A percentile compares a stretch with the other conserved stretches of the same genome.
phyloP scores from a whole-genome alignment of 108 stramenopile genomes.

The Fistulifera pelliculosa region DNA sequence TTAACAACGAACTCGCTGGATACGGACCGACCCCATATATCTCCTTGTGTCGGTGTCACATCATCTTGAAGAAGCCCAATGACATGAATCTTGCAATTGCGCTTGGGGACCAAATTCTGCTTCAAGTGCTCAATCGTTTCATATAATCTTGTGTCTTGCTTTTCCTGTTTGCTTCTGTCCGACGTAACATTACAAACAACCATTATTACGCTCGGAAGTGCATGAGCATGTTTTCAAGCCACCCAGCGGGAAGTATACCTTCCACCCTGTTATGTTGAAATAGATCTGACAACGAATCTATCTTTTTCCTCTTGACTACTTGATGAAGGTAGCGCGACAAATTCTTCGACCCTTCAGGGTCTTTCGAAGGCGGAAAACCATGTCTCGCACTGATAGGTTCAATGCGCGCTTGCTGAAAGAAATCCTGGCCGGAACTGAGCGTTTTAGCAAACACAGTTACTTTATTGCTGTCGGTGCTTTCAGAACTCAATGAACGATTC shows the following conservation, averaged over 20 bases:
- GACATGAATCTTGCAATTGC: conserved; percentile 46
- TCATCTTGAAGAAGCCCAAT: conserved; percentile 45
- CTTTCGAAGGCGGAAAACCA: conserved; percentile 74
- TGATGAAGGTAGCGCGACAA: conserved; percentile 13
- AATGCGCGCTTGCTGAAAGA: conserved; percentile 55
- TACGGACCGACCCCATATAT: conserved; percentile 22
- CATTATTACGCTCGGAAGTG: conserved; percentile 59
- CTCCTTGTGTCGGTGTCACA: conserved; percentile 20
- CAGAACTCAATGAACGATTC: not conserved
- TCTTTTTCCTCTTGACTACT: not conserved
- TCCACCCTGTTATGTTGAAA: conserved; percentile 26
- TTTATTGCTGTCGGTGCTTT: not conserved
- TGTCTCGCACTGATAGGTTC: conserved; percentile 42
- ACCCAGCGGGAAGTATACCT: conserved; percentile 62
- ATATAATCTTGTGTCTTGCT: conserved; percentile 30
- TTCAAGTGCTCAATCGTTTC: conserved; percentile 45
- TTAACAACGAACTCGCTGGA: conserved; percentile 1
- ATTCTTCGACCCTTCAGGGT: conserved; percentile 45
- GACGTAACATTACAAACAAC: conserved; percentile 39
- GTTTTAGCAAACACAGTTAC: conserved; percentile 23
- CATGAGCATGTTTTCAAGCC: conserved; percentile 71
- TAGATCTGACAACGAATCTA: conserved; percentile 7
- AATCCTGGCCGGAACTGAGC: conserved; percentile 35
- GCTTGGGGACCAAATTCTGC: conserved; percentile 47
- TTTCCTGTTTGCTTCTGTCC: conserved; percentile 13